Percentiles rank a stretch among this genome's conserved stretches.
Evolutionary conservation across 2,329 filamentous ascomycete species (phyloP).

Genomic region (Venturia pyrina): DNA sequence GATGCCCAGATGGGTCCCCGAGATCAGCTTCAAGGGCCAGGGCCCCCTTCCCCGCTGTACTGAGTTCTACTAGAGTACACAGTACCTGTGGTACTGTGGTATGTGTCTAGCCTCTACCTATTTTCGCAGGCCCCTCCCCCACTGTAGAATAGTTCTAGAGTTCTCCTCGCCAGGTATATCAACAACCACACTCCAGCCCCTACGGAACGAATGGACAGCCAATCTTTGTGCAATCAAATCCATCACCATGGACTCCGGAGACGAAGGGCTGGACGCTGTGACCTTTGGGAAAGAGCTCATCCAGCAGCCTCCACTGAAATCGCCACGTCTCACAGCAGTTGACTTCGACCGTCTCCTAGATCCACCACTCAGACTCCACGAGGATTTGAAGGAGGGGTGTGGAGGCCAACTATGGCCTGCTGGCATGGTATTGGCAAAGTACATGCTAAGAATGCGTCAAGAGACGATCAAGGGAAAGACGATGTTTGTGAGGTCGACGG

Average conservation of each 20-base stretch:
- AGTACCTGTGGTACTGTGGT: too few species aligned
- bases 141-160: too few species aligned
- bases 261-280: slow-evolving; percentile 19
- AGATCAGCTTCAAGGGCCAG: too few species aligned
- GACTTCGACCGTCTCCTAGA: slow-evolving; percentile 66
- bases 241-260: background rate
- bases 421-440: slow-evolving; percentile 77
- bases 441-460: slow-evolving; percentile 67
- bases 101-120: too few species aligned
- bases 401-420: slow-evolving; percentile 93
- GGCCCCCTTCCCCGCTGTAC: too few species aligned
- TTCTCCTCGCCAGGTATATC: too few species aligned
- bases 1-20: too few species aligned
- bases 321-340: slow-evolving; percentile 40
- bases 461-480: slow-evolving; percentile 53
- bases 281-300: slow-evolving; percentile 42
- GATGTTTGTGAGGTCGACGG: slow-evolving; percentile 51
- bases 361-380: slow-evolving; percentile 63
- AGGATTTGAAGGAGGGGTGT: slow-evolving; percentile 80
- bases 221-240: background rate
- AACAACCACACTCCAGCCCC: background rate
- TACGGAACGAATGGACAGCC: background rate
- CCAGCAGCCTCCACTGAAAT: slow-evolving; percentile 42
- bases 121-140: too few species aligned
- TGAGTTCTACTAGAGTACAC: too few species aligned